Evolutionary conservation across 2,329 filamentous ascomycete genomes (phyloP).

Genomic region (Pseudofabraea citricarpa): DNA sequence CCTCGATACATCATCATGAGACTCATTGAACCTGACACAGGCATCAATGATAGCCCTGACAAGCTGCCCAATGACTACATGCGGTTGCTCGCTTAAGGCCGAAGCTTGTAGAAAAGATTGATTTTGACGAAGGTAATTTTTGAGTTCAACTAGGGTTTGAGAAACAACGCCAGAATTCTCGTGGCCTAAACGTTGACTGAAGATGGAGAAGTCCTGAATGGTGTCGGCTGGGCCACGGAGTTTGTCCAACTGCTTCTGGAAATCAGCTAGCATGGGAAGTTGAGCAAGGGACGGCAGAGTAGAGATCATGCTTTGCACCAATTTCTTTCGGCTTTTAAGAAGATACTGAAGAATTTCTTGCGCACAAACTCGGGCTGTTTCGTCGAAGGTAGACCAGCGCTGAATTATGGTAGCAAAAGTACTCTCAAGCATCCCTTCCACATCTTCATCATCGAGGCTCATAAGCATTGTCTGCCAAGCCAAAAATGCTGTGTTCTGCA

Average conservation of each 20-base stretch:
- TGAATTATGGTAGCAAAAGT: conserved; percentile 83
- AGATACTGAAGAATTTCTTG: conserved; percentile 53
- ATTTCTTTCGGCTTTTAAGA: conserved; percentile 24
- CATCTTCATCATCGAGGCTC: conserved; percentile 71
- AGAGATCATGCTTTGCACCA: conserved; percentile 63
- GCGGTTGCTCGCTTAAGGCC: conserved; percentile 77
- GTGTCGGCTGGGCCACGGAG: conserved; percentile 63
- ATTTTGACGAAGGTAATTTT: conserved; percentile 64
- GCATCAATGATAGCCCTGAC: conserved; percentile 80
- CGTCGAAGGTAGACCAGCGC: conserved; percentile 69
- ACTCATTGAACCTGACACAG: conserved; percentile 71
- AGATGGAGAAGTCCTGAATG: conserved; percentile 64
- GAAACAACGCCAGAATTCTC: conserved; percentile 84
- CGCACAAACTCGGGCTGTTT: conserved; percentile 53
- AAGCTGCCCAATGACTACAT: conserved; percentile 65
- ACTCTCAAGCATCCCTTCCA: conserved; percentile 76
- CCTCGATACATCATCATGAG: conserved; percentile 60
- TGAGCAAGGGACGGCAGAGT: conserved; percentile 73
- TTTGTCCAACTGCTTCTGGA: conserved; percentile 60
- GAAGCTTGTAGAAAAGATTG: conserved; percentile 77
- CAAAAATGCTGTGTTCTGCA: conserved; percentile 75
- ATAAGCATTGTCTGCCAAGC: conserved; percentile 80
- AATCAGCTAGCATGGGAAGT: conserved; percentile 63
- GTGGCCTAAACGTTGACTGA: conserved; percentile 68
- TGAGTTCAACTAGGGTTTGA: conserved; percentile 74